Conservation (phyloP, 1,284 basidiomycete species). For the Ustilago sp. region DNA sequence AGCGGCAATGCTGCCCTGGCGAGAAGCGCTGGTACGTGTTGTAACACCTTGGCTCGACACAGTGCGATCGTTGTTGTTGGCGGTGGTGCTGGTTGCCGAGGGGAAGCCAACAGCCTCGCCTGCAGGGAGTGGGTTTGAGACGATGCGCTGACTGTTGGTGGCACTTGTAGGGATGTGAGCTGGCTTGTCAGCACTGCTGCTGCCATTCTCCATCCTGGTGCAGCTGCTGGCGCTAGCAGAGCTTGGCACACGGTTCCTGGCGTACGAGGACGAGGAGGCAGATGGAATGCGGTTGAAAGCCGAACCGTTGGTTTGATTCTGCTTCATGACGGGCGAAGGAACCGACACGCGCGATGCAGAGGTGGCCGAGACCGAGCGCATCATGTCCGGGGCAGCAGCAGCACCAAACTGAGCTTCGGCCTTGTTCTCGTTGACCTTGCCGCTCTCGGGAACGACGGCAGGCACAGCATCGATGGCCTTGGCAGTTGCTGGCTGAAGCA, state of each 20-base stretch:
- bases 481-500: constrained; percentile 34
- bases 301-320: constrained; percentile 13
- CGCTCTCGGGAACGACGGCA: constrained; percentile 38
- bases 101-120: constrained; percentile 45
- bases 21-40: constrained; percentile 16
- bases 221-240: constrained; percentile 25
- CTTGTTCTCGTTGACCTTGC: constrained; percentile 25
- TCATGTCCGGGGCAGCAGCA: constrained; percentile 27
- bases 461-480: constrained; percentile 15
- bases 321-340: constrained; percentile 41
- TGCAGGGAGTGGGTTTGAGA: constrained; percentile 26
- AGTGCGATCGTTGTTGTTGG: constrained; percentile 13
- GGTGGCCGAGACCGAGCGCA: constrained; percentile 39
- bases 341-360: constrained; percentile 44
- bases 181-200: background rate
- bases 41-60: constrained; percentile 6
- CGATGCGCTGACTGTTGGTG: constrained; percentile 22
- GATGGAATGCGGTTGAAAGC: constrained; percentile 3
- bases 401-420: constrained; percentile 7
- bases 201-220: constrained; percentile 2
- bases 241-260: constrained; percentile 30
- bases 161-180: constrained; percentile 14
- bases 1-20: background rate
- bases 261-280: constrained; percentile 7
- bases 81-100: background rate